Percentiles rank a stretch among this genome's conserved stretches.
phyloP scores from a whole-genome alignment of 352 stramenopile species.

The Phytophthora citrophthora region DNA sequence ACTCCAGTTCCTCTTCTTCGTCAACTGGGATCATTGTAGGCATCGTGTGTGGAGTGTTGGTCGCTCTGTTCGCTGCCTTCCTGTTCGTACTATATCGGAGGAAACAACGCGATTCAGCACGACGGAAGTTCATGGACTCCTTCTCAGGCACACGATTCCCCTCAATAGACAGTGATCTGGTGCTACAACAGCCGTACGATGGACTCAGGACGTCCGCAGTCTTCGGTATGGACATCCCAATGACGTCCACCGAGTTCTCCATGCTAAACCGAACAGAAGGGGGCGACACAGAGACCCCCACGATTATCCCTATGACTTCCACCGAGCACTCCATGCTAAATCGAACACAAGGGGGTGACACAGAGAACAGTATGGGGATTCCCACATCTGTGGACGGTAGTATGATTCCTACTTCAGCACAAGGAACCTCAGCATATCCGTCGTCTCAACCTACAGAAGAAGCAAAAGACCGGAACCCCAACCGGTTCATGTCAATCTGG shows the following conservation, averaged over 20 bases:
- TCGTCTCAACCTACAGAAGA: slow-evolving; percentile 16
- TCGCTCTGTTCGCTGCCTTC: slow-evolving; percentile 14
- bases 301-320: slow-evolving; percentile 24
- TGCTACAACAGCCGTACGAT: slow-evolving; percentile 24
- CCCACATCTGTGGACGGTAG: slow-evolving; percentile 21
- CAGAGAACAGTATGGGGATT: slow-evolving; percentile 22
- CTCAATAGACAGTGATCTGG: slow-evolving; percentile 29
- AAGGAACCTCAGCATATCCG: slow-evolving; percentile 9
- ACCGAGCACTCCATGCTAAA: slow-evolving; percentile 27
- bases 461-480: background rate
- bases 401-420: slow-evolving; percentile 19
- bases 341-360: slow-evolving; percentile 5
- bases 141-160: slow-evolving; percentile 26
- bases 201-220: slow-evolving; percentile 20
- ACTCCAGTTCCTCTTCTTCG: slow-evolving; percentile 16
- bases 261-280: slow-evolving; percentile 20
- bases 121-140: slow-evolving; percentile 13
- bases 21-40: slow-evolving; percentile 31
- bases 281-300: background rate
- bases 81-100: slow-evolving; percentile 24
- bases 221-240: slow-evolving; percentile 23
- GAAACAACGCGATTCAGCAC: slow-evolving; percentile 8
- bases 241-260: slow-evolving; percentile 30
- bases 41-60: slow-evolving; percentile 26
- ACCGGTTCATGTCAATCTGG: slow-evolving; percentile 32